Percentiles rank a stretch among this genome's conserved stretches.
phyloP scores from a whole-genome alignment of 2,329 filamentous ascomycete species.

The Monosporascus ibericus region DNA sequence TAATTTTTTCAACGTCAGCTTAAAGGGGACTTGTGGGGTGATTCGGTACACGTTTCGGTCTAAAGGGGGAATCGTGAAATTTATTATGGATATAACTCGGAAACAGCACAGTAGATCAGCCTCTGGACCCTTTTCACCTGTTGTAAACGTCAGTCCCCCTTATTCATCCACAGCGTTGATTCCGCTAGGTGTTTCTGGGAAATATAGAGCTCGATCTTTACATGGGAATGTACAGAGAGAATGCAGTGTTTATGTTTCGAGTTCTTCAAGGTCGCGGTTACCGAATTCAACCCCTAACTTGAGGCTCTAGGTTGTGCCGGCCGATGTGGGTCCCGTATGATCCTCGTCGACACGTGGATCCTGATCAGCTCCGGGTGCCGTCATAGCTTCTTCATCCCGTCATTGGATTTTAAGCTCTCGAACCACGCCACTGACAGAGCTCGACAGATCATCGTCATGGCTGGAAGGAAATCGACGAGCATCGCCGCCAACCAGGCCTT shows the following conservation, averaged over 20 bases:
- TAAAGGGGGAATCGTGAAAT: no score
- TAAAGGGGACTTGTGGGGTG: no score
- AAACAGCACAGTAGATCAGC: no score
- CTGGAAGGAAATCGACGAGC: background rate
- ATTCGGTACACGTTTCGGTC: no score
- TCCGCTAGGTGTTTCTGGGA: background rate
- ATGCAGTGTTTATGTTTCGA: no score
- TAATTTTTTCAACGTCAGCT: no score
- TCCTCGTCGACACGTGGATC: background rate
- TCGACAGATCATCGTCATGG: background rate
- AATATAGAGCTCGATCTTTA: background rate
- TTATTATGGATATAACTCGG: no score
- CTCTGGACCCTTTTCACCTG: no score
- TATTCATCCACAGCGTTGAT: background rate
- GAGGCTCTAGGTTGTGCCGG: background rate
- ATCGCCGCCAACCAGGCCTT: background rate
- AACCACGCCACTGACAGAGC: background rate
- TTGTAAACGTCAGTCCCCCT: no score
- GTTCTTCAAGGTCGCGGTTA: no score
- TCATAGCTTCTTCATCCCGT: background rate
- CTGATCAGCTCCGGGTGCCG: background rate
- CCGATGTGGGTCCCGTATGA: background rate
- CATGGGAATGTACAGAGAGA: no score
- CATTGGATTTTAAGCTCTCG: background rate
- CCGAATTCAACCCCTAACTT: no score